phyloP scores from a whole-genome alignment of 108 stramenopile genomes.

The Nitzschia putrida region DNA sequence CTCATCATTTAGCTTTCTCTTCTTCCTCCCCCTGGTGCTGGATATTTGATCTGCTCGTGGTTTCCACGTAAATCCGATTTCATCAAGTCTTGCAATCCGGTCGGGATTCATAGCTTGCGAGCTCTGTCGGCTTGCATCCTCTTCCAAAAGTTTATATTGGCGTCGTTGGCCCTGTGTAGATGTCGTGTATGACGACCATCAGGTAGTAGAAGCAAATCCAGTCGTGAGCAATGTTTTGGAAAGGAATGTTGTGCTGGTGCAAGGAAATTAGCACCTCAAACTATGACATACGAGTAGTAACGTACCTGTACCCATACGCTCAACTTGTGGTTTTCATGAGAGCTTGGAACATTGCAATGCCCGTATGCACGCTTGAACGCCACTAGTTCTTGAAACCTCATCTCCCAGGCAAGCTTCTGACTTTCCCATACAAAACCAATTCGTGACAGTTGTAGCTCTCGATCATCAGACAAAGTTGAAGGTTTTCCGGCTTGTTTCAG shows the following conservation, averaged over 20 bases:
- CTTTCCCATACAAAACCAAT: constrained; percentile 53
- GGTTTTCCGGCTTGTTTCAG: constrained; percentile 32
- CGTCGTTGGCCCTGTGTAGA: constrained; percentile 14
- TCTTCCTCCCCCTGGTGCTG: neutral
- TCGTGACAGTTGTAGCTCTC: constrained; percentile 34
- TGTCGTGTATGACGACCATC: no score
- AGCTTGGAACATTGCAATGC: constrained; percentile 27
- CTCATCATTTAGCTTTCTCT: no score
- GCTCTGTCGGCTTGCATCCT: neutral
- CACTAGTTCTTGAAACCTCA: constrained; percentile 25
- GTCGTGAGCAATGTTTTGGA: no score
- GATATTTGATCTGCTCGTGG: constrained; percentile 13
- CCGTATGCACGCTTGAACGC: constrained; percentile 16
- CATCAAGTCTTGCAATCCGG: constrained; percentile 37
- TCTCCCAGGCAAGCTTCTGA: constrained; percentile 32
- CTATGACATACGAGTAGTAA: no score
- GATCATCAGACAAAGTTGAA: constrained; percentile 52
- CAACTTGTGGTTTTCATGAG: constrained; percentile 3
- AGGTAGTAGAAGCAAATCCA: no score
- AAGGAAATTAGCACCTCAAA: no score
- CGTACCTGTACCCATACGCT: constrained; percentile 19
- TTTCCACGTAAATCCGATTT: constrained; percentile 51
- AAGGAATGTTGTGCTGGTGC: no score
- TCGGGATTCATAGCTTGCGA: constrained; percentile 46
- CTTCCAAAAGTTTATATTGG: constrained; percentile 26